Base-by-base conservation (phyloP, 768 basidiomycete species). In the Daedaleopsis sinensis region DNA sequence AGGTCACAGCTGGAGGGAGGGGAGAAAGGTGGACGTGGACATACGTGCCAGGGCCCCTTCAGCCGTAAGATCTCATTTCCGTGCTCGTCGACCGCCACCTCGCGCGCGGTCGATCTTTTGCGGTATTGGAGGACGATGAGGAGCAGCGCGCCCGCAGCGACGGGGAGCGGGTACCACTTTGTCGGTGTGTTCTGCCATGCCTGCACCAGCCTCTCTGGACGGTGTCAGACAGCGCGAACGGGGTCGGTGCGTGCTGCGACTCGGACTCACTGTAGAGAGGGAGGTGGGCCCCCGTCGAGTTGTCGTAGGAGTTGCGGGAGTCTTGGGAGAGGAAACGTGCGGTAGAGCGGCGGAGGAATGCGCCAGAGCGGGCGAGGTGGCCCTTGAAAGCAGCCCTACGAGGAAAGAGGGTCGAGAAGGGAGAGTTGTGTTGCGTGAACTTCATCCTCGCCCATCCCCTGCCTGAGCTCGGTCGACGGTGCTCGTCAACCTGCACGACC, bases 121-220 rank as follows among this genome's bases (percentile, higher is more conserved):
- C 90, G 82, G 69, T 88, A 93, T 68, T 92, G 89, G 13, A 94
- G 78, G 52, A 84, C 82, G 64, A 93, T 85, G 37, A 96, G 88
- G 35, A 96, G 83, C n/a, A 94, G 80, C 1, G 93, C 94, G 39
- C 94, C 94, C 32, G 95, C 89, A 12, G 93, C 93, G 58, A 96
- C 76, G 16, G 95, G 95, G 48, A 98, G 83, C 11, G 96, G 96
- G 67, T 96, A 96, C 96, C 96, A 98, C 74, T 88, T 92, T 38
- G 91, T 95, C 0, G 94, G 93, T 0, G 96, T 95, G 69, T 88
- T 79, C 6, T 82, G 87, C 93, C 93, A 94, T 27, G 93, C 91
- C 61, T 83, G 81, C 32, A 90, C 78, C 8, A 96, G 74, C 71
- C 81, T 85, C 46, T 83, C 90, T 88, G 72, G 7, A 32, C 18